phyloP scores from a whole-genome alignment of 2,329 filamentous ascomycete genomes.

The Septoria linicola region DNA sequence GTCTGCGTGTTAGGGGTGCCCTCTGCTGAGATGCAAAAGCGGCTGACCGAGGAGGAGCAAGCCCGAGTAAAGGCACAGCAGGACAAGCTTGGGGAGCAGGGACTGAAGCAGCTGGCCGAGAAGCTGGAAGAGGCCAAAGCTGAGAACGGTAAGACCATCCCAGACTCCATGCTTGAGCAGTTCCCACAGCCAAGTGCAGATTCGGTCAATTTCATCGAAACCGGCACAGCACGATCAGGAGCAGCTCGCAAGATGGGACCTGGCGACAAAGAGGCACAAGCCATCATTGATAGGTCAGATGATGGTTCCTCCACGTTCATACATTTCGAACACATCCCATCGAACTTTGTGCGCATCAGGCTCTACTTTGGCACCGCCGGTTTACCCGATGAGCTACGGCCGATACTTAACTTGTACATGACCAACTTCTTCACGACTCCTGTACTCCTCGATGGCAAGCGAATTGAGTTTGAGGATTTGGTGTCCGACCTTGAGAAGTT shows the following conservation, averaged over 20 bases:
- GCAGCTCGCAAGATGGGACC: slow-evolving; percentile 69
- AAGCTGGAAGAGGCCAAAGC: slow-evolving; percentile 80
- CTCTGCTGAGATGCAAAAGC: slow-evolving; percentile 73
- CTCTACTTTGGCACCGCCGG: slow-evolving; percentile 75
- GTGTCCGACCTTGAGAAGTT: slow-evolving; percentile 89
- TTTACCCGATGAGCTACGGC: slow-evolving; percentile 78
- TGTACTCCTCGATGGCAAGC: slow-evolving; percentile 71
- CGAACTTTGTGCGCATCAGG: slow-evolving; percentile 85
- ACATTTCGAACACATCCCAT: slow-evolving; percentile 94
- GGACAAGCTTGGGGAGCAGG: slow-evolving; percentile 75
- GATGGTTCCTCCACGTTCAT: slow-evolving; percentile 70
- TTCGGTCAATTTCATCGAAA: slow-evolving; percentile 92
- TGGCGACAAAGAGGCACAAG: slow-evolving; percentile 68
- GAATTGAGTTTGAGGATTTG: slow-evolving; percentile 84
- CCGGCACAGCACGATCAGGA: slow-evolving; percentile 79
- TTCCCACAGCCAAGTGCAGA: slow-evolving; percentile 83
- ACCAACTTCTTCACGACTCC: slow-evolving; percentile 96
- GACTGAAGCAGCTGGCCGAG: slow-evolving; percentile 70
- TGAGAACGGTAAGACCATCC: slow-evolving; percentile 86
- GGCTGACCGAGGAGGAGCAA: slow-evolving; percentile 78
- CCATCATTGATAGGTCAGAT: slow-evolving; percentile 68
- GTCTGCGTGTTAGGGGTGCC: slow-evolving; percentile 86
- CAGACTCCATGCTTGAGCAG: slow-evolving; percentile 72
- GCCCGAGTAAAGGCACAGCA: slow-evolving; percentile 76
- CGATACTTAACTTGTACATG: slow-evolving; percentile 77